A percentile compares a stretch with the other conserved stretches of the same genome.
Evolutionary conservation across 495 filamentous ascomycete species (phyloP).

Genomic region (Tricharina praecox): DNA sequence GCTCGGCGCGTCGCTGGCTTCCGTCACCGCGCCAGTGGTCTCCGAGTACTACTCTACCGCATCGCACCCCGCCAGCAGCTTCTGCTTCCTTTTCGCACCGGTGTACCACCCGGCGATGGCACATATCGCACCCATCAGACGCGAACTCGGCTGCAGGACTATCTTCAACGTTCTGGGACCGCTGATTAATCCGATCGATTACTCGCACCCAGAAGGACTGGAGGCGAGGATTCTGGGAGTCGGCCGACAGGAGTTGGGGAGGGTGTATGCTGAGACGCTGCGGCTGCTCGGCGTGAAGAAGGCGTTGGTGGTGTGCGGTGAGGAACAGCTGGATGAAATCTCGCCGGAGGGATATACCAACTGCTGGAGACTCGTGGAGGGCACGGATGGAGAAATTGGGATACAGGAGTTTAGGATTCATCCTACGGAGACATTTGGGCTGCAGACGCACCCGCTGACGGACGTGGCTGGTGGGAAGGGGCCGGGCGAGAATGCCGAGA

Average conservation of each 20-base stretch:
- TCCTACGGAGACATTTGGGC: constrained; percentile 63
- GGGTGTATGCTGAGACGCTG: constrained; percentile 73
- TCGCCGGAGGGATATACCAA: constrained; percentile 70
- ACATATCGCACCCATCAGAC: constrained; percentile 65
- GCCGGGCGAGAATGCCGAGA: constrained; percentile 71
- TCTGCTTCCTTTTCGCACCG: constrained; percentile 90
- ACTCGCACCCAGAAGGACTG: constrained; percentile 36
- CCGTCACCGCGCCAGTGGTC: constrained; percentile 54
- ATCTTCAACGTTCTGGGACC: constrained; percentile 96
- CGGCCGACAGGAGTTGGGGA: constrained; percentile 66
- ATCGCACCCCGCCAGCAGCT: constrained; percentile 37
- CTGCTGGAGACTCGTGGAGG: constrained; percentile 69
- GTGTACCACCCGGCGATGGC: constrained; percentile 91
- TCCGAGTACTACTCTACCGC: constrained; percentile 35
- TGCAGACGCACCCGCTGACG: constrained; percentile 51
- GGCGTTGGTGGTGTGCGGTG: constrained; percentile 81
- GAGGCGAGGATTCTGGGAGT: constrained; percentile 87
- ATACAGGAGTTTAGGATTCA: constrained; percentile 31
- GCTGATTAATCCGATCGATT: constrained; percentile 70
- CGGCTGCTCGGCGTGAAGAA: constrained; percentile 58
- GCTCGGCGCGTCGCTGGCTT: constrained; percentile 55
- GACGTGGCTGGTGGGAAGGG: constrained; percentile 70
- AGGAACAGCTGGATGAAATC: constrained; percentile 89
- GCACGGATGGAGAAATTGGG: too few species aligned
- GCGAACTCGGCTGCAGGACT: constrained; percentile 71